These are phyloP conservation scores for Fusarium foetens DNA, from an alignment of 2,329 filamentous ascomycete genomes.

Conservation along the genomic window DNA sequence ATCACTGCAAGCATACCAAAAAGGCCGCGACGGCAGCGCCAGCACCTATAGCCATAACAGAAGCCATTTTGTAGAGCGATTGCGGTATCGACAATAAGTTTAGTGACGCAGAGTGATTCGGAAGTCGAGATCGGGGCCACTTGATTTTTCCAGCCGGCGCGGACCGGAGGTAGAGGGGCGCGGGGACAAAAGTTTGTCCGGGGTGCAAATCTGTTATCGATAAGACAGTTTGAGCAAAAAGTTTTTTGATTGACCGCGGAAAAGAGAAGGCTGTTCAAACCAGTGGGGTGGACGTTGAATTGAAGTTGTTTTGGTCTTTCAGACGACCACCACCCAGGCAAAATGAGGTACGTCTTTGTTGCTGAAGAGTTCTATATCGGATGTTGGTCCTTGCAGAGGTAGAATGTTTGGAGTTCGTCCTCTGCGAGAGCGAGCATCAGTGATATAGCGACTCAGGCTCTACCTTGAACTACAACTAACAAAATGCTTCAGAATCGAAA, in stretches of 20 bases:
- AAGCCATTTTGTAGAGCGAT: conserved; percentile 49
- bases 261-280: conserved; percentile 34
- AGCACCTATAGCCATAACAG: conserved; percentile 58
- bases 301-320: conserved; percentile 41
- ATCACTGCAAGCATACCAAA: conserved; percentile 52
- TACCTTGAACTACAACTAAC: conserved; percentile 26
- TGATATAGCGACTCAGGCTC: conserved; percentile 4
- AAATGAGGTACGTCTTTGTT: conserved; percentile 41
- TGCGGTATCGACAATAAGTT: conserved; percentile 1
- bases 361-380: background rate
- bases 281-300: conserved; percentile 43
- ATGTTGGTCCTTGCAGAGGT: background rate
- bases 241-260: conserved; percentile 35
- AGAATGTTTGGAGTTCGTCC: background rate
- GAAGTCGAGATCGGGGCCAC: conserved; percentile 32
- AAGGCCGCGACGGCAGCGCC: conserved; percentile 64
- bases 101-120: conserved; percentile 23
- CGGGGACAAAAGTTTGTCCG: conserved; percentile 40
- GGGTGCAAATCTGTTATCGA: conserved; percentile 33
- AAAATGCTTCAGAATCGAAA: conserved; percentile 52
- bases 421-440: background rate
- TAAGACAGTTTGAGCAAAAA: conserved; percentile 41
- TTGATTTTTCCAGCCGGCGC: conserved; percentile 44
- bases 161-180: conserved; percentile 42
- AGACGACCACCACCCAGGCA: conserved; percentile 42